Evolutionary conservation across 768 basidiomycete species (phyloP).

Genomic region (Tulasnella sp.): DNA sequence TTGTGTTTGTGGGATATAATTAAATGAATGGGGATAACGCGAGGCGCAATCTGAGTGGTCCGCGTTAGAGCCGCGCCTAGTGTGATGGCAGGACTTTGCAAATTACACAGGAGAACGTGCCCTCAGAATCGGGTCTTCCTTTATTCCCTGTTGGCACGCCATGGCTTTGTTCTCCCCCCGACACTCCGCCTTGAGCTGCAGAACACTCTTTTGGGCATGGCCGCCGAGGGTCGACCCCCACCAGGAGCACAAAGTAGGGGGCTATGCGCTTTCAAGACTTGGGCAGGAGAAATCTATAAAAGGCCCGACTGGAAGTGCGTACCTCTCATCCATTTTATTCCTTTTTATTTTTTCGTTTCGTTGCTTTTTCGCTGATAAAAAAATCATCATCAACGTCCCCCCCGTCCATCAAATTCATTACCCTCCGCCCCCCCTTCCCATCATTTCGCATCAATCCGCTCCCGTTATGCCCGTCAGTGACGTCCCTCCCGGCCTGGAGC

Average conservation of each 20-base stretch:
- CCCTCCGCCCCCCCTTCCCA: background rate
- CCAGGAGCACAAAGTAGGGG: constrained; percentile 19
- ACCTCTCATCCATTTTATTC: background rate
- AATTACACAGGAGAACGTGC: constrained; percentile 19
- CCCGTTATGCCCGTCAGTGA: constrained; percentile 25
- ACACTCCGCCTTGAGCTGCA: constrained; percentile 26
- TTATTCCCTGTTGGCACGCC: constrained; percentile 12
- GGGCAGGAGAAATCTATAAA: constrained; percentile 24
- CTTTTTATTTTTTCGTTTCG: background rate
- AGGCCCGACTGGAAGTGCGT: constrained; percentile 21
- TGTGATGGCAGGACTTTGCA: constrained; percentile 11
- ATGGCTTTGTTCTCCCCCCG: constrained; percentile 25
- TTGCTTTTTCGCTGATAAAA: background rate
- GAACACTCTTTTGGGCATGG: constrained; percentile 19
- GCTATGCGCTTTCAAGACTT: constrained; percentile 26
- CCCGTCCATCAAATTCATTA: constrained; percentile 4
- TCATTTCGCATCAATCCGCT: constrained; percentile 6
- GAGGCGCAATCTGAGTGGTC: constrained; percentile 20
- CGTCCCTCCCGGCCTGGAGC: constrained; percentile 26
- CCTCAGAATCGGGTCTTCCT: constrained; percentile 14
- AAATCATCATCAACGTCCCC: background rate
- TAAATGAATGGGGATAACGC: constrained; percentile 15
- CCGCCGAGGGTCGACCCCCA: constrained; percentile 22
- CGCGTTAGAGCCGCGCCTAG: constrained; percentile 10
- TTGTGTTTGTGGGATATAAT: constrained; percentile 11